These are phyloP conservation scores for Mycena capillaripes DNA, from an alignment of 768 basidiomycete species.

Conservation along the genomic window DNA sequence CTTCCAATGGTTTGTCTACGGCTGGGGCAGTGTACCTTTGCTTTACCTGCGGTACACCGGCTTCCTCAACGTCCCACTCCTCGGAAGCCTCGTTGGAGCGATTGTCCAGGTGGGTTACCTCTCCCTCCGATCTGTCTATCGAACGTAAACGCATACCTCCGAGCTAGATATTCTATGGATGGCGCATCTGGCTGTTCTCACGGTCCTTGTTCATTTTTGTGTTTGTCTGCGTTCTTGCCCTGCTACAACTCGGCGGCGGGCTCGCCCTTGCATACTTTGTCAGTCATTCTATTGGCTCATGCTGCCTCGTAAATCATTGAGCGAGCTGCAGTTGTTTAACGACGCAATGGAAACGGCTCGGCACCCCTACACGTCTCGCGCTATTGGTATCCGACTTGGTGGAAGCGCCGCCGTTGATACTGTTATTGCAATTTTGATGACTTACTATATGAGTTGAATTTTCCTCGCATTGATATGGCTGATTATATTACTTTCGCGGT, in stretches of 20 bases:
- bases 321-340: background rate
- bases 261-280: slow-evolving; percentile 23
- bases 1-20: slow-evolving; percentile 38
- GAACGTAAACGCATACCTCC: too few species aligned
- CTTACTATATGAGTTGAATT: slow-evolving; percentile 26
- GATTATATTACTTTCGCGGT: background rate
- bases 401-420: slow-evolving; percentile 21
- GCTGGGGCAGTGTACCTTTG: slow-evolving; percentile 27
- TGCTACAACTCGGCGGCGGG: slow-evolving; percentile 29
- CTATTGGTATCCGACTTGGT: slow-evolving; percentile 22
- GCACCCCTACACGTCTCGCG: background rate
- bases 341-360: slow-evolving; percentile 1
- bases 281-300: background rate
- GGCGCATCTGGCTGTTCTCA: slow-evolving; percentile 35
- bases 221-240: slow-evolving; percentile 20
- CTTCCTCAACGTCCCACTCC: slow-evolving; percentile 35
- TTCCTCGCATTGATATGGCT: too few species aligned
- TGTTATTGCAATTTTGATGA: slow-evolving; percentile 32
- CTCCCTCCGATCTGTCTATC: background rate
- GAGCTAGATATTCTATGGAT: slow-evolving; percentile 38
- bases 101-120: slow-evolving; percentile 28
- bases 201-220: slow-evolving; percentile 8
- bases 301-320: background rate
- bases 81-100: slow-evolving; percentile 32
- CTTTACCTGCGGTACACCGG: slow-evolving; percentile 19